A percentile compares a stretch with the other conserved stretches of the same genome.
These are phyloP conservation scores for Rhizophagus clarus DNA, from an alignment of 192 early-diverging fungal genomes.

Conservation along the genomic window DNA sequence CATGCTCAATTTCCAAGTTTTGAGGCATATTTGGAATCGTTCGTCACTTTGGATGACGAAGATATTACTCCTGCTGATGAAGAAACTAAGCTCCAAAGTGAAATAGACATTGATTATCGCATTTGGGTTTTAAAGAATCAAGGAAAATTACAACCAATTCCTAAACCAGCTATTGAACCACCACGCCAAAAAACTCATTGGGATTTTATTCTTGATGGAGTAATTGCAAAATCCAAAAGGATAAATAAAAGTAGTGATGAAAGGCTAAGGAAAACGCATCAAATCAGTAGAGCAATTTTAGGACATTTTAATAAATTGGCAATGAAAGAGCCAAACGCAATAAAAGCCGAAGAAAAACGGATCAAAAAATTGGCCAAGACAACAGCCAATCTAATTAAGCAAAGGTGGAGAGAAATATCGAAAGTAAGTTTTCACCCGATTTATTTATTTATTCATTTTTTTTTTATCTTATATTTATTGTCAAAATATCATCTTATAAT, in stretches of 20 bases:
- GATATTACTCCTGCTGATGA: constrained; percentile 55
- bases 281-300: constrained; percentile 54
- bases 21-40: constrained; percentile 53
- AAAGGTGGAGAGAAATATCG: constrained; percentile 74
- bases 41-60: constrained; percentile 64
- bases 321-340: constrained; percentile 53
- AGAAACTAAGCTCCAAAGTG: constrained; percentile 38
- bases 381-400: constrained; percentile 64
- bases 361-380: constrained; percentile 63
- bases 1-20: constrained; percentile 44
- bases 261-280: constrained; percentile 45
- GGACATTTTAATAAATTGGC: constrained; percentile 58
- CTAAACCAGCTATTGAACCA: constrained; percentile 43
- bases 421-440: constrained; percentile 40
- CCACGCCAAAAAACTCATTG: constrained; percentile 42
- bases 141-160: constrained; percentile 46
- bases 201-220: constrained; percentile 49
- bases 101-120: constrained; percentile 45
- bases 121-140: constrained; percentile 45
- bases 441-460: not conserved
- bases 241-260: constrained; percentile 46
- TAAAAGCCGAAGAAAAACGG: constrained; percentile 46
- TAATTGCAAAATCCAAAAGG: constrained; percentile 39
- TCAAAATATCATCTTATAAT: constrained; percentile 48
- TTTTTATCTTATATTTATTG: constrained; percentile 36